Evolutionary conservation across 2,329 filamentous ascomycete species (phyloP).

Genomic region (Neofusicoccum laricinum): DNA sequence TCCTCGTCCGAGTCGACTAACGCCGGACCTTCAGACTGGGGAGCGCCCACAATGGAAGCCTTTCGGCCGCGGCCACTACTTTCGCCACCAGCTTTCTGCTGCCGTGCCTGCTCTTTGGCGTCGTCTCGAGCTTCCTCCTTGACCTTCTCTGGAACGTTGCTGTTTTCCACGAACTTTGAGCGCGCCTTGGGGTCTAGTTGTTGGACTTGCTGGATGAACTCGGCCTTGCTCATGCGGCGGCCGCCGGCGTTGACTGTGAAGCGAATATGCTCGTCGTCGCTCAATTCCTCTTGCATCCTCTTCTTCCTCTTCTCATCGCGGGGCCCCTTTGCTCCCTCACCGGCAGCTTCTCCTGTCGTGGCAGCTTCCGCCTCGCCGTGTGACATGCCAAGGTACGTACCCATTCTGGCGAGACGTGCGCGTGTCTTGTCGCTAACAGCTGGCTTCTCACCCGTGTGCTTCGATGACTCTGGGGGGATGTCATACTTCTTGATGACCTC

Average conservation of each 20-base stretch:
- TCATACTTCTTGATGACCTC: constrained; percentile 85
- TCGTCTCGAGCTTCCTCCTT: constrained; percentile 47
- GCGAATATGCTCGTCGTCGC: constrained; percentile 69
- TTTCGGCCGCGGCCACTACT: background rate
- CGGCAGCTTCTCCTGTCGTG: constrained; percentile 16
- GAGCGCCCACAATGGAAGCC: background rate
- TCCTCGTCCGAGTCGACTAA: constrained; percentile 45
- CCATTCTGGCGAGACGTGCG: constrained; percentile 51
- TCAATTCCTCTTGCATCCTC: constrained; percentile 45
- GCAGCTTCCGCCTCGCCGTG: background rate
- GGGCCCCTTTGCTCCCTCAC: background rate
- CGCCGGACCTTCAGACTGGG: constrained; percentile 36
- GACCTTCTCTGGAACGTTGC: constrained; percentile 45
- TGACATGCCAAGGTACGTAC: constrained; percentile 50
- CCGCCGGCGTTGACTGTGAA: constrained; percentile 75
- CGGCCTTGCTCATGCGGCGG: constrained; percentile 72
- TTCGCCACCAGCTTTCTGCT: constrained; percentile 18
- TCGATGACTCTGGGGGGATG: constrained; percentile 56
- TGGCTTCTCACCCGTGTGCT: constrained; percentile 24
- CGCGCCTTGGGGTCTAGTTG: constrained; percentile 67
- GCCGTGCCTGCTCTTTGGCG: constrained; percentile 31
- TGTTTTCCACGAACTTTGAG: constrained; percentile 47
- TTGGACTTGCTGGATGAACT: constrained; percentile 73
- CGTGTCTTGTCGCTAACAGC: constrained; percentile 37
- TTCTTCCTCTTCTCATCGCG: constrained; percentile 23